A percentile compares a stretch with the other conserved stretches of the same genome.
Evolutionary conservation across 805 yeast species (phyloP).

Genomic region (Yarrowia keelungensis): DNA sequence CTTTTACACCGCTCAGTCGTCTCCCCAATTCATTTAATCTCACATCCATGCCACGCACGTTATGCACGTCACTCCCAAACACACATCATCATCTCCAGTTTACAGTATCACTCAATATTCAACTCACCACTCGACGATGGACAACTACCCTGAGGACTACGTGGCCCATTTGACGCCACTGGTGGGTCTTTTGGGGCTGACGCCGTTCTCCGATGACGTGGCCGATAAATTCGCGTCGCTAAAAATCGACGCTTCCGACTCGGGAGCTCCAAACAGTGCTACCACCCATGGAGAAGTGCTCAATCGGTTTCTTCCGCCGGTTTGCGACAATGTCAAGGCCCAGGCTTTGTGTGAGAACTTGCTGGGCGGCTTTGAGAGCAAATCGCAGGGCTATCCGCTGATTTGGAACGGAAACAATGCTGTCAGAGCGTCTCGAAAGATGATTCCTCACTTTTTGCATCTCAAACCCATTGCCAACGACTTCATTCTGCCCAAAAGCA

Average conservation of each 20-base stretch:
- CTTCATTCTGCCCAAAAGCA: constrained; percentile 22
- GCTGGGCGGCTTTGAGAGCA: constrained; percentile 31
- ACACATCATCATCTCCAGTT: constrained; percentile 4
- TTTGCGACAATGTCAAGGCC: constrained; percentile 16
- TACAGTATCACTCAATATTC: too few species aligned
- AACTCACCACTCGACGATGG: constrained; percentile 18
- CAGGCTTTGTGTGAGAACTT: constrained; percentile 26
- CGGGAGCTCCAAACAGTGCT: constrained; percentile 6
- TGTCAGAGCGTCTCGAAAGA: constrained; percentile 11
- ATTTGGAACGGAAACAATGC: constrained; percentile 35
- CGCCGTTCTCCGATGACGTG: constrained; percentile 27
- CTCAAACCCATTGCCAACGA: constrained; percentile 21
- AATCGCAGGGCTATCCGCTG: constrained; percentile 31
- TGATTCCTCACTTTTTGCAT: constrained; percentile 24
- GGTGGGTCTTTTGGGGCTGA: constrained; percentile 25
- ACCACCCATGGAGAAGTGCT: constrained; percentile 26
- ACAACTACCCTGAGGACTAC: constrained; percentile 27
- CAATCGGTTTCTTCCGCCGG: constrained; percentile 34
- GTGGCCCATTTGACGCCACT: constrained; percentile 28
- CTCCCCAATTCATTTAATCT: too few species aligned
- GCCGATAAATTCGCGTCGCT: constrained; percentile 12
- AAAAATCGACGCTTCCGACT: constrained; percentile 2
- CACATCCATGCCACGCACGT: background rate
- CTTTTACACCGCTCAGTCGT: too few species aligned
- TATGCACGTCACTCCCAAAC: constrained; percentile 10